A percentile compares a stretch with the other conserved stretches of the same genome.
Conservation (phyloP, 768 basidiomycete genomes). For the Boletus tomentosulus region DNA sequence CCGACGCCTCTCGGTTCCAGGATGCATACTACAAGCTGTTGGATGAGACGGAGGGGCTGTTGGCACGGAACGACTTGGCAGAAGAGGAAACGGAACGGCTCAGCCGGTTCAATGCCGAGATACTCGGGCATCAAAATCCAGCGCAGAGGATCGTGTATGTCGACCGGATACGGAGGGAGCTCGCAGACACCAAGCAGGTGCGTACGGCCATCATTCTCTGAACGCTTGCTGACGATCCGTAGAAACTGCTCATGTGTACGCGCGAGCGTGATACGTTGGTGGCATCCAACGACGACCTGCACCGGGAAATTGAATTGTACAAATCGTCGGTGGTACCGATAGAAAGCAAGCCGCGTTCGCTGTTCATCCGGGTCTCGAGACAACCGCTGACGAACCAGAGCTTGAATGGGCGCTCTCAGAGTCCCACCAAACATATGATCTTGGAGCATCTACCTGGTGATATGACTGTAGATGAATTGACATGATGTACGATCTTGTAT, state of each 20-base stretch:
- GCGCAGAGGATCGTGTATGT: constrained; percentile 85
- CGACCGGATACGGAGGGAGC: constrained; percentile 74
- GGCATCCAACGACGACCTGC: constrained; percentile 43
- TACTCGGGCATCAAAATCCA: constrained; percentile 80
- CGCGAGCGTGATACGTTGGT: constrained; percentile 47
- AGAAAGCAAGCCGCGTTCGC: constrained; percentile 50
- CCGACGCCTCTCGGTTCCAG: constrained; percentile 60
- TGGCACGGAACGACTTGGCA: constrained; percentile 69
- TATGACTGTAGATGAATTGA: constrained; percentile 51
- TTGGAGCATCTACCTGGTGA: constrained; percentile 39
- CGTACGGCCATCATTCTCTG: constrained; percentile 21
- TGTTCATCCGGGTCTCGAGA: constrained; percentile 43
- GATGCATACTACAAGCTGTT: constrained; percentile 65
- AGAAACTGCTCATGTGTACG: constrained; percentile 48
- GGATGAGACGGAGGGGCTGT: constrained; percentile 59
- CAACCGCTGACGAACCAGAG: constrained; percentile 44
- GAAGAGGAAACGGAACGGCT: constrained; percentile 76
- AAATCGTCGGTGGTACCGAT: constrained; percentile 50
- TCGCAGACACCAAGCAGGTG: constrained; percentile 80
- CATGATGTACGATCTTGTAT: constrained; percentile 14
- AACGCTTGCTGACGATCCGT: neutral
- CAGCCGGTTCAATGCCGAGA: constrained; percentile 79
- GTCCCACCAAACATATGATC: constrained; percentile 14
- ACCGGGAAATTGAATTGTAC: constrained; percentile 55
- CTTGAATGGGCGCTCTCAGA: constrained; percentile 28